These are phyloP conservation scores for Ambrosia hybrid DNA, from an alignment of 140 eudicot species.

Conservation along the genomic window DNA sequence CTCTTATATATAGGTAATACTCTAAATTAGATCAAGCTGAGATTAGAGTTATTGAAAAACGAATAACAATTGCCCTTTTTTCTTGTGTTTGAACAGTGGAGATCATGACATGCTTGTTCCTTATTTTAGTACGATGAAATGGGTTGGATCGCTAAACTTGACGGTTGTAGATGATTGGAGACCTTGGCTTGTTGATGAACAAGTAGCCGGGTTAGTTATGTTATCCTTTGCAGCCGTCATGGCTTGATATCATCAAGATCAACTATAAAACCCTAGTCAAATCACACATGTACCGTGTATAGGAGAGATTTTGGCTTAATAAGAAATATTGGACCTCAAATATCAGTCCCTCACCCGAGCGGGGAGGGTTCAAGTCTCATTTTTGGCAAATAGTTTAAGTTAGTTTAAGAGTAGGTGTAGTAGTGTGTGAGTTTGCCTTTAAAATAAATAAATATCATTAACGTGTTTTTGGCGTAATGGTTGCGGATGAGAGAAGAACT, in stretches of 20 bases:
- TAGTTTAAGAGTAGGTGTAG: too few relatives aligned
- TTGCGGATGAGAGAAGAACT: too few relatives aligned
- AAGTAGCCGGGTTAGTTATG: conserved; percentile 50
- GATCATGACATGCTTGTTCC: conserved; percentile 57
- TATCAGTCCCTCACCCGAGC: too few relatives aligned
- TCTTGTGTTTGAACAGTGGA: conserved; percentile 37
- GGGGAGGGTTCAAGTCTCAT: too few relatives aligned
- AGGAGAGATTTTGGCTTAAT: too few relatives aligned
- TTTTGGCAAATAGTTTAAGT: too few relatives aligned
- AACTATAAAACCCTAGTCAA: too few relatives aligned
- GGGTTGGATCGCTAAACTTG: conserved; percentile 39
- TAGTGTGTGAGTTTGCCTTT: too few relatives aligned
- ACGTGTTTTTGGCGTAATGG: too few relatives aligned
- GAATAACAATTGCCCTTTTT: background rate
- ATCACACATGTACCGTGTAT: too few relatives aligned
- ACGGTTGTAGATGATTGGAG: conserved; percentile 41
- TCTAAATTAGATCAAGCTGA: background rate
- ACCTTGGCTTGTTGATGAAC: conserved; percentile 50
- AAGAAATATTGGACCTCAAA: too few relatives aligned
- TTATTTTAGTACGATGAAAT: conserved; percentile 32
- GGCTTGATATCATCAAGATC: background rate
- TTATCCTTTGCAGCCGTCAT: background rate
- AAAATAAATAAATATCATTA: too few relatives aligned
- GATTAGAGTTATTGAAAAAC: background rate
- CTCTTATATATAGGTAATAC: conserved; percentile 12